Base-by-base conservation (phyloP, 306 rosid genomes). In the Biancaea sappan region DNA sequence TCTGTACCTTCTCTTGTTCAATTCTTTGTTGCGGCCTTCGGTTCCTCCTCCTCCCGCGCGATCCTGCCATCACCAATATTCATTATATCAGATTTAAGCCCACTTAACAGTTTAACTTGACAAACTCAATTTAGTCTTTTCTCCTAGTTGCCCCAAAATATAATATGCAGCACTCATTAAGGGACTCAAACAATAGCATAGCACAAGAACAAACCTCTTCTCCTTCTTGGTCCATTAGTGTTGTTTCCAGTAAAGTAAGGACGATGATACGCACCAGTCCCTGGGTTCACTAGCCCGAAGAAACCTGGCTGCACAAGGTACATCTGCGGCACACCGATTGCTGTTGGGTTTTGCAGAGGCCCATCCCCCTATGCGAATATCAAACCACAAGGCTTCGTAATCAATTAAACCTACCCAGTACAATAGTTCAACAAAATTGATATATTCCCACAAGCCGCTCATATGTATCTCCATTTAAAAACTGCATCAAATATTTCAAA, bases 221-320 rank as follows among this genome's bases (percentile, higher is more conserved):
- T 57, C 0, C 10, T 43, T 10, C 8, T 5, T 47, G 25, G 0
- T 24, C 62, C 28, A 12, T 0, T 35, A 26, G 21, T 2, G 18
- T 15, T 32, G 56, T 6, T 22, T 15, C 31, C 2, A 0, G 7
- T 0, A 43, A 2, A 11, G 5, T 0, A 18, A 58, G 83, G 71
- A 59, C 48, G 48, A 59, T 58, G 48, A 38, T 66, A 79, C 41
- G 73, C 83, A 0, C 83, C 83, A 19, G 83, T 79, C 15, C 83
- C 83, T 0, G 12, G 58, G 4, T 40, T n/a, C 2, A 10, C 40
- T 2, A 15, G 8, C 63, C 40, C 69, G 34, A 0, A 7, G 5
- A 6, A 13, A 53, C 2, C 28, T 3, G 8, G 3, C 26, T 37
- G 50, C 5, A 11, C 26, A 38, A 6, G 51, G 34, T 13, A 14